phyloP scores from a whole-genome alignment of 2,329 filamentous ascomycete species.

The Microsporum canis region DNA sequence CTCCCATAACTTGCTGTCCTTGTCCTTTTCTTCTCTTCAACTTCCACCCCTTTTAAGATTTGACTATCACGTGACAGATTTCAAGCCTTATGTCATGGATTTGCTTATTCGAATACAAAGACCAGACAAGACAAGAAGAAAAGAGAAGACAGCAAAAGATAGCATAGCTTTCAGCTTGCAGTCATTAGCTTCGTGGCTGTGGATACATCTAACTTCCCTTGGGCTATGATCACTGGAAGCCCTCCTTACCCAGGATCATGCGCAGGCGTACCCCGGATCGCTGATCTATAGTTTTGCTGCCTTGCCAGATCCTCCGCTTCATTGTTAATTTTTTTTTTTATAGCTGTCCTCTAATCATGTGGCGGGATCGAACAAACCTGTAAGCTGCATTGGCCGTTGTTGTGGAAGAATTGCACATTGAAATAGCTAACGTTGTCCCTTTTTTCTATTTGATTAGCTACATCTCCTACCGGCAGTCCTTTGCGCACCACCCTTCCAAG shows the following conservation, averaged over 20 bases:
- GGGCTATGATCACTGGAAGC: neutral
- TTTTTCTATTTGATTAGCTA: constrained; percentile 49
- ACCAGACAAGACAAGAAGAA: neutral
- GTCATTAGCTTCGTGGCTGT: neutral
- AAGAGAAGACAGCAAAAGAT: neutral
- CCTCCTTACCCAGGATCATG: neutral
- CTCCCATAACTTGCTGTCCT: neutral
- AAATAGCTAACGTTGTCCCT: constrained; percentile 5
- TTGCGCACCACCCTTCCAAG: constrained; percentile 85
- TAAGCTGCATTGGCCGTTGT: constrained; percentile 38
- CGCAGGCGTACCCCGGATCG: neutral
- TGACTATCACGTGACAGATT: neutral
- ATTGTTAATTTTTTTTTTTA: neutral
- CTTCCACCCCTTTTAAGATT: neutral
- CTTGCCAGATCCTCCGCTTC: neutral
- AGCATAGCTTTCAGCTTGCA: neutral
- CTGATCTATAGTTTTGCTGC: constrained; percentile 2
- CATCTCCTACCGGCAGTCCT: constrained; percentile 98
- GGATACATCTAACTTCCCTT: neutral
- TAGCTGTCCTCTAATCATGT: constrained; percentile 53
- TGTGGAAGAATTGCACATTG: neutral
- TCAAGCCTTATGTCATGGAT: neutral
- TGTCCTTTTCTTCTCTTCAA: neutral
- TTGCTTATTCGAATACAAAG: neutral
- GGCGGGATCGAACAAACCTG: constrained; percentile 98